phyloP scores from a whole-genome alignment of 2,329 filamentous ascomycete genomes.

The Apiospora aurea region DNA sequence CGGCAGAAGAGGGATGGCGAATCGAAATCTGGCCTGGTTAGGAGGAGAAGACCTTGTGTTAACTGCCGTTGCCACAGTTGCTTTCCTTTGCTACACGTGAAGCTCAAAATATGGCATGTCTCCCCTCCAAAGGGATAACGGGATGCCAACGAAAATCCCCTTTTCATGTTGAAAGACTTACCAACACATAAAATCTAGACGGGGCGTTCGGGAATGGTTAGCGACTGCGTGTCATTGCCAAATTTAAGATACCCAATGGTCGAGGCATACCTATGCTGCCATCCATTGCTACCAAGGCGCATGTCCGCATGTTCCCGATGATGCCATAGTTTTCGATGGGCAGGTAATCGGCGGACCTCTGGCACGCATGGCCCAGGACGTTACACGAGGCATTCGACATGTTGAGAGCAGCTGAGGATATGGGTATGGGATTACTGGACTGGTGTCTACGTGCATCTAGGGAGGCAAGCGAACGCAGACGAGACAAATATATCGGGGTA shows the following conservation, averaged over 20 bases:
- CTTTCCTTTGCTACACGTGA: not conserved
- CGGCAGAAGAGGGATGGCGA: conserved; percentile 79
- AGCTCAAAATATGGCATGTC: not conserved
- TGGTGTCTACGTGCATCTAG: not conserved
- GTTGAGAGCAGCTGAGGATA: not conserved
- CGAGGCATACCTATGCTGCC: conserved; percentile 61
- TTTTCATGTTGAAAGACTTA: conserved; percentile 42
- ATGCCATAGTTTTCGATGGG: conserved; percentile 80
- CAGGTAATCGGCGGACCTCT: conserved; percentile 53
- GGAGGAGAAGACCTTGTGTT: not conserved
- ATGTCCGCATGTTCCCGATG: conserved; percentile 83
- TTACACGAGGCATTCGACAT: conserved; percentile 28
- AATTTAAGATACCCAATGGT: not conserved
- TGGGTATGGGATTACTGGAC: not conserved
- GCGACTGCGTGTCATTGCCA: not conserved
- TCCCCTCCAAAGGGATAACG: not conserved
- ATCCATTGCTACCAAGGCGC: conserved; percentile 76
- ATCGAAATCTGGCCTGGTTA: conserved; percentile 76
- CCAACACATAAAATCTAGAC: conserved; percentile 77
- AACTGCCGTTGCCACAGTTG: not conserved
- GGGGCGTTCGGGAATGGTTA: not conserved
- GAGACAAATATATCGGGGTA: not conserved
- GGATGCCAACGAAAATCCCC: not conserved
- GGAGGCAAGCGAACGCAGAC: not conserved
- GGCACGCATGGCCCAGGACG: conserved; percentile 36